Evolutionary conservation across 73 alveolate genomes (phyloP).

Genomic region (Halteria grandinella): DNA sequence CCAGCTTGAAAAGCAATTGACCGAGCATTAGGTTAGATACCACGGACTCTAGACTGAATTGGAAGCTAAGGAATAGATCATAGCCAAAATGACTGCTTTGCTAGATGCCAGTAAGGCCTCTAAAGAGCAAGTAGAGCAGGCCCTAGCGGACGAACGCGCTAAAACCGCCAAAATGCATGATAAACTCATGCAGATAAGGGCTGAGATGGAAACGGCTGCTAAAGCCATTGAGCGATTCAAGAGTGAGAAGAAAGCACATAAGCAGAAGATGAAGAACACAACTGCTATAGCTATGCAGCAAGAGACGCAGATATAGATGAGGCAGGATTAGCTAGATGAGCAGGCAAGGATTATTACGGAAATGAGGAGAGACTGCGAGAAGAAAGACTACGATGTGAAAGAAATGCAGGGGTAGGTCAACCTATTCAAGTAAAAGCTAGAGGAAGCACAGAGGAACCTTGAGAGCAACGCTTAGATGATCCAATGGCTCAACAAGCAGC

Average conservation of each 20-base stretch:
- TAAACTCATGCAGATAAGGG: slow-evolving; percentile 23
- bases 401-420: too few species aligned
- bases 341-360: too few species aligned
- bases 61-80: slow-evolving; percentile 56
- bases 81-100: slow-evolving; percentile 17
- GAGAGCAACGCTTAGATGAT: too few species aligned
- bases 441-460: too few species aligned
- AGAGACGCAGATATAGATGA: too few species aligned
- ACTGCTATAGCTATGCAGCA: too few species aligned
- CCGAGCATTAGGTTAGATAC: slow-evolving; percentile 54
- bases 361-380: too few species aligned
- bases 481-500: too few species aligned
- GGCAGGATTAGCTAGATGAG: too few species aligned
- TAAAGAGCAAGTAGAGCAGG: slow-evolving; percentile 54
- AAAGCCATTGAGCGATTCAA: slow-evolving; percentile 33
- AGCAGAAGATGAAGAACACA: slow-evolving; percentile 37
- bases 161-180: slow-evolving; percentile 51
- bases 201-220: slow-evolving; percentile 48
- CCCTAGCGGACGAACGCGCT: slow-evolving; percentile 45
- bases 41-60: slow-evolving; percentile 34
- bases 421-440: too few species aligned
- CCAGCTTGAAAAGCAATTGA: slow-evolving; percentile 50
- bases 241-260: slow-evolving; percentile 33
- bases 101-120: slow-evolving; percentile 22
- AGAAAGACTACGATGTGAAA: too few species aligned